A percentile compares a stretch with the other conserved stretches of the same genome.
phyloP scores from a whole-genome alignment of 768 basidiomycete genomes.

The Myochromella boudieri region DNA sequence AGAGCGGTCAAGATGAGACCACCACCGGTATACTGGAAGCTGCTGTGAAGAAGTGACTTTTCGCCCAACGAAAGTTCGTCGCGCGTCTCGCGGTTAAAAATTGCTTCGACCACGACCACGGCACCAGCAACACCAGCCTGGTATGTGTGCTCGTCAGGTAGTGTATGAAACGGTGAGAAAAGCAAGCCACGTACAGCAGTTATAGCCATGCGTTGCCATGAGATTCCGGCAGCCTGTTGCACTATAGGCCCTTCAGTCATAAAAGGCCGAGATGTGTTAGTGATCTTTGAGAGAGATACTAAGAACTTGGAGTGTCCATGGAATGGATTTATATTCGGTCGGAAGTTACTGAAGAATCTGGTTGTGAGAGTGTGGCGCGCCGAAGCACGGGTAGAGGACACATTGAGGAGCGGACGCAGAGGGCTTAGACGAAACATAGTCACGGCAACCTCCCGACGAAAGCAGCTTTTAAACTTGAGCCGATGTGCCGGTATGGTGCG shows the following conservation, averaged over 20 bases:
- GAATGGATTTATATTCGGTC: constrained; percentile 28
- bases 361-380: constrained; percentile 4
- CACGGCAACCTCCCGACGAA: too few species aligned
- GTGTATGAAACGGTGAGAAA: neutral
- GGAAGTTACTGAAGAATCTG: constrained; percentile 25
- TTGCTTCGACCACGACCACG: constrained; percentile 57
- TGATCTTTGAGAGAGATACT: constrained; percentile 20
- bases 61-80: constrained; percentile 63
- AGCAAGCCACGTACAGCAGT: constrained; percentile 44
- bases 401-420: constrained; percentile 14
- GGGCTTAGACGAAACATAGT: constrained; percentile 14
- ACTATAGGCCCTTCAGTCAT: constrained; percentile 42
- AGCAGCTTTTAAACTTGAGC: too few species aligned
- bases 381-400: constrained; percentile 2
- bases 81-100: constrained; percentile 79
- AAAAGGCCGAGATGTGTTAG: constrained; percentile 41
- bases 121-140: constrained; percentile 75
- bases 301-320: constrained; percentile 24
- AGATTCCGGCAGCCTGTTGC: constrained; percentile 29
- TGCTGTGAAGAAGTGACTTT: constrained; percentile 69
- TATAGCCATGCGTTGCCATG: constrained; percentile 40
- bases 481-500: neutral
- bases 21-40: constrained; percentile 81
- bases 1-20: constrained; percentile 77
- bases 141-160: constrained; percentile 3